Conservation (phyloP, 352 stramenopile species). For the Pythium vanterpoolii region DNA sequence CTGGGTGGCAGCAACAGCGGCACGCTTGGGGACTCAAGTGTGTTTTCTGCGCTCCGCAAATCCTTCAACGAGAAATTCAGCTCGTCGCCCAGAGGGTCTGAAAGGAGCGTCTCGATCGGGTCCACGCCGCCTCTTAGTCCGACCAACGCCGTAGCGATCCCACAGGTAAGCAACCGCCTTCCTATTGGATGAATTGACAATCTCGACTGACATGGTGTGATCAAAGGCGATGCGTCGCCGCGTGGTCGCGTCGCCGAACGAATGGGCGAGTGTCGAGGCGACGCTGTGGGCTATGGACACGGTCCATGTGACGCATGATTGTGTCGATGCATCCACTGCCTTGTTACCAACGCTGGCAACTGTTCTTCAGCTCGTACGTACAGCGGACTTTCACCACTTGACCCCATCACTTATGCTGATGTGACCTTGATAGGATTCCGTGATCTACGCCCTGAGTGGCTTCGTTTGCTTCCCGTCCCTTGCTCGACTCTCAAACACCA, state of each 20-base stretch:
- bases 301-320: background rate
- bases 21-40: conserved; percentile 12
- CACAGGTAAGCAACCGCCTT: background rate
- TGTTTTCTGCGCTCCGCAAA: conserved; percentile 22
- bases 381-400: background rate
- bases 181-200: background rate
- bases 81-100: conserved; percentile 10
- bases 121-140: conserved; percentile 7
- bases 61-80: conserved; percentile 27
- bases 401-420: background rate
- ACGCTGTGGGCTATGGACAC: conserved; percentile 60
- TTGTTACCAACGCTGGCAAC: background rate
- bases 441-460: conserved; percentile 7
- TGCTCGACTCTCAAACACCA: conserved; percentile 35
- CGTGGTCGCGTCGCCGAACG: conserved; percentile 7
- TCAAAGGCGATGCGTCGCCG: background rate
- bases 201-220: background rate
- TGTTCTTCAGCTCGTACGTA: conserved; percentile 10
- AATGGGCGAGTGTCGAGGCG: conserved; percentile 57
- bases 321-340: background rate
- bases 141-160: background rate
- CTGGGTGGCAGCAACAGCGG: background rate
- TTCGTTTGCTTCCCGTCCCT: conserved; percentile 15
- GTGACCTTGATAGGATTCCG: background rate
- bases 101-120: background rate